phyloP scores from a whole-genome alignment of 2,329 filamentous ascomycete species.

The Fusarium beomiforme region DNA sequence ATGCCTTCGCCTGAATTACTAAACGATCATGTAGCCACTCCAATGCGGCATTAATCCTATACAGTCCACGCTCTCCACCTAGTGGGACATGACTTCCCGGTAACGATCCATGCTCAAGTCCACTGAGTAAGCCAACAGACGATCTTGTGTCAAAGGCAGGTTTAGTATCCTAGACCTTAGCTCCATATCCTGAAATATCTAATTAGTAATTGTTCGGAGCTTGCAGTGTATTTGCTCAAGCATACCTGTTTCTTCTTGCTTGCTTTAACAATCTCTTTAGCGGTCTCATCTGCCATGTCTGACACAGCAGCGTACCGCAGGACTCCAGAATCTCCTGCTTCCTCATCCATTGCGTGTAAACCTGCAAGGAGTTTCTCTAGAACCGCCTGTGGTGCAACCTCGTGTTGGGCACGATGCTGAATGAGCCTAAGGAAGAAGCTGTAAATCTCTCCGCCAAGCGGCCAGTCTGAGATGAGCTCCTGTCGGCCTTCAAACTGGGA shows the following conservation, averaged over 20 bases:
- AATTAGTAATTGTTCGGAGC: constrained; percentile 27
- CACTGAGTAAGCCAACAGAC: constrained; percentile 74
- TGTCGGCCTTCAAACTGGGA: constrained; percentile 74
- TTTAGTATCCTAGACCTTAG: constrained; percentile 59
- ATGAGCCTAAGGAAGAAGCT: constrained; percentile 66
- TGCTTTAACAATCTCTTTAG: constrained; percentile 68
- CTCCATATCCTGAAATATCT: constrained; percentile 47
- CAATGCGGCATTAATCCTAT: constrained; percentile 10
- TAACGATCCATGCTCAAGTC: constrained; percentile 77
- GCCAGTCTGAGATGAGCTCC: constrained; percentile 76
- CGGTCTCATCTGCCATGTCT: constrained; percentile 82
- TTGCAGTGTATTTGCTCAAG: constrained; percentile 8
- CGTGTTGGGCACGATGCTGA: constrained; percentile 53
- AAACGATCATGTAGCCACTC: constrained; percentile 31
- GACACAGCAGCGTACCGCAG: constrained; percentile 74
- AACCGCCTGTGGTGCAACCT: constrained; percentile 54
- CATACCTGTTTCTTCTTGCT: constrained; percentile 67
- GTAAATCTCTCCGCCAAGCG: constrained; percentile 83
- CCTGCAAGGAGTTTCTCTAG: constrained; percentile 67
- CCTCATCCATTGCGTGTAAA: constrained; percentile 64
- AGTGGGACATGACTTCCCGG: constrained; percentile 67
- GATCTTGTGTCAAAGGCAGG: constrained; percentile 77
- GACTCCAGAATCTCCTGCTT: constrained; percentile 58
- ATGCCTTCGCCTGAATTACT: constrained; percentile 21
- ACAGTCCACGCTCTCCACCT: constrained; percentile 20